These are phyloP conservation scores for Fusarium cicatricum DNA, from an alignment of 2,329 filamentous ascomycete species.

Conservation along the genomic window DNA sequence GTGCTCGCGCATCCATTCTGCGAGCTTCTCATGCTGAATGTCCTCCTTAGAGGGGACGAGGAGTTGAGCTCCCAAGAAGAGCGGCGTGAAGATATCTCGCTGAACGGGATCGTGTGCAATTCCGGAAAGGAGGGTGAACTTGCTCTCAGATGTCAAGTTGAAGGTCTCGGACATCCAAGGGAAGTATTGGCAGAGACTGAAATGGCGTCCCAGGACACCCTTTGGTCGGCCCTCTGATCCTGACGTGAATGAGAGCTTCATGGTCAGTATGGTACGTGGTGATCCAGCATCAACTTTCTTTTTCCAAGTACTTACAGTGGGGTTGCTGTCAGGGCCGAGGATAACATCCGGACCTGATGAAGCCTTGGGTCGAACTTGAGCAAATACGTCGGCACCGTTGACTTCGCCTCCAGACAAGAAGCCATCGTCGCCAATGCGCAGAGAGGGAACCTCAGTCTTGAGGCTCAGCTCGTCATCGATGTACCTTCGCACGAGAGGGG, in stretches of 20 bases:
- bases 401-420: constrained; percentile 71
- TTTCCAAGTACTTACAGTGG: constrained; percentile 61
- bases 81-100: constrained; percentile 85
- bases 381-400: constrained; percentile 73
- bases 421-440: constrained; percentile 77
- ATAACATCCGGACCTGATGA: constrained; percentile 49
- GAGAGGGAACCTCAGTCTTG: constrained; percentile 76
- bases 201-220: constrained; percentile 88
- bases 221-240: constrained; percentile 83
- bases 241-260: constrained; percentile 55
- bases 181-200: constrained; percentile 85
- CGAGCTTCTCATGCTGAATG: constrained; percentile 79
- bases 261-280: no score
- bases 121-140: constrained; percentile 84
- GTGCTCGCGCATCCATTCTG: constrained; percentile 86
- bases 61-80: constrained; percentile 84
- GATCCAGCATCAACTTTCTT: no score
- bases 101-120: constrained; percentile 77
- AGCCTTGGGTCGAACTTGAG: constrained; percentile 58
- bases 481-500: constrained; percentile 62
- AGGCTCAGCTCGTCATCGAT: constrained; percentile 77
- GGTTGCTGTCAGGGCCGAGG: constrained; percentile 60
- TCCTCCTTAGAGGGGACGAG: constrained; percentile 82
- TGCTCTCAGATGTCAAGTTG: constrained; percentile 72
- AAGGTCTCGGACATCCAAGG: constrained; percentile 93